Base-by-base conservation (phyloP, 2,329 filamentous ascomycete species). In the Diaporthe ilicicola region DNA sequence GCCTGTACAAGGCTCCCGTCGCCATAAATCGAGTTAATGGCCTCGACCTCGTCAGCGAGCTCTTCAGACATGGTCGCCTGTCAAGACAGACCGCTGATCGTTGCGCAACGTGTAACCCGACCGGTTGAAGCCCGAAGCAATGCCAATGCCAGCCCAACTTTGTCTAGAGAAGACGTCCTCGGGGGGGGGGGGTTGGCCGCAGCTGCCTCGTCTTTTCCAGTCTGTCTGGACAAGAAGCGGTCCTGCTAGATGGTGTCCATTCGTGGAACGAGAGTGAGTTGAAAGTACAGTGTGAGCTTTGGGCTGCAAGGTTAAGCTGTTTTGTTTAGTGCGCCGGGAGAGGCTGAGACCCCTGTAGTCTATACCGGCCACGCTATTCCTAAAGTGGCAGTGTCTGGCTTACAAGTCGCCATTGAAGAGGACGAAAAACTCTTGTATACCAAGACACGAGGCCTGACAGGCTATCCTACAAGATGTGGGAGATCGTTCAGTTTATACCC, bases 1-100 rank as follows among this genome's bases (percentile, higher is more conserved):
- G 84, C 76, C 73, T 75, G 77, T 65, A 80, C 70, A 70, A 95
- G 84, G 13, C 91, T 92, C n/a, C 84, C 85, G 59, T 90, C 86
- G 74, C 90, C 91, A 81, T 95, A 96, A 74, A 96, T 96, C 68
- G 93, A 93, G 81, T 95, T 96, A 77, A 96, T 92, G 73, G 92
- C 93, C 77, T 92, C 92, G 37, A 95, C 83, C 79, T 96, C 93
- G 81, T 96, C 93, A 61, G 82, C 80, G 32, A 95, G 86, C 74
- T 89, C 87, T 73, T 89, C 86, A 10, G 87, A 88, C 86, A 89
- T 88, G 72, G 24, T 48, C 48, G 53, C 50, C 59, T 48, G 42
- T 4, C 17, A 53, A 22, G 27, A 15, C 5, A 29, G 34, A 6
- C 5, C 46, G 53, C n/a, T 46, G 59, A 50, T 50, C 15, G 59